These are phyloP conservation scores for Picochlorum sp. DNA, from an alignment of 139 green algal species.

Conservation along the genomic window DNA sequence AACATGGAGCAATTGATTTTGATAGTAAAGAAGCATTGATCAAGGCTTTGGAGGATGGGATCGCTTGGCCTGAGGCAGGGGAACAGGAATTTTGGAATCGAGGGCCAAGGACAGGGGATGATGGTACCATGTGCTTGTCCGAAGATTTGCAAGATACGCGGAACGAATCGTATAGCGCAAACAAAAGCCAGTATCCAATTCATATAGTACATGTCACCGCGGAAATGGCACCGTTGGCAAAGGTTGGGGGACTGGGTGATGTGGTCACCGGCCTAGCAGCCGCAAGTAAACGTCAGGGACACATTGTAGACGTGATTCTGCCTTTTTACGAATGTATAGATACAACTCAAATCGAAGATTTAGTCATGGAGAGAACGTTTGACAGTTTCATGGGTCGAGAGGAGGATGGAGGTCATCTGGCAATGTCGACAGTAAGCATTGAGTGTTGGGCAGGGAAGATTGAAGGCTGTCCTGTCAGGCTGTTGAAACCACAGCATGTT, in stretches of 20 bases:
- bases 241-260: slow-evolving; percentile 93
- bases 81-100: slow-evolving; percentile 9
- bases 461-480: slow-evolving; percentile 42
- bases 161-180: not conserved
- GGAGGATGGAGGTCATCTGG: slow-evolving; percentile 59
- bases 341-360: slow-evolving; percentile 42
- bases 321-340: slow-evolving; percentile 85
- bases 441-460: slow-evolving; percentile 35
- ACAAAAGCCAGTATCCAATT: slow-evolving; percentile 34
- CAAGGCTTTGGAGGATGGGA: slow-evolving; percentile 27
- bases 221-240: slow-evolving; percentile 88
- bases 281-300: slow-evolving; percentile 54
- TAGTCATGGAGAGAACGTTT: slow-evolving; percentile 66
- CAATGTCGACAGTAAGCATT: slow-evolving; percentile 41
- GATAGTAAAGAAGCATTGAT: not conserved
- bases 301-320: slow-evolving; percentile 69
- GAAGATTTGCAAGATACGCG: not conserved
- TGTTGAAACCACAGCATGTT: slow-evolving; percentile 61
- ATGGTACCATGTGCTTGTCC: not conserved
- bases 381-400: slow-evolving; percentile 61
- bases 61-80: slow-evolving; percentile 29
- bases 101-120: not conserved
- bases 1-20: too few relatives aligned
- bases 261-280: slow-evolving; percentile 75
- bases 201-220: slow-evolving; percentile 86